phyloP scores from a whole-genome alignment of 768 basidiomycete genomes.

The Phaeotremella skinneri region DNA sequence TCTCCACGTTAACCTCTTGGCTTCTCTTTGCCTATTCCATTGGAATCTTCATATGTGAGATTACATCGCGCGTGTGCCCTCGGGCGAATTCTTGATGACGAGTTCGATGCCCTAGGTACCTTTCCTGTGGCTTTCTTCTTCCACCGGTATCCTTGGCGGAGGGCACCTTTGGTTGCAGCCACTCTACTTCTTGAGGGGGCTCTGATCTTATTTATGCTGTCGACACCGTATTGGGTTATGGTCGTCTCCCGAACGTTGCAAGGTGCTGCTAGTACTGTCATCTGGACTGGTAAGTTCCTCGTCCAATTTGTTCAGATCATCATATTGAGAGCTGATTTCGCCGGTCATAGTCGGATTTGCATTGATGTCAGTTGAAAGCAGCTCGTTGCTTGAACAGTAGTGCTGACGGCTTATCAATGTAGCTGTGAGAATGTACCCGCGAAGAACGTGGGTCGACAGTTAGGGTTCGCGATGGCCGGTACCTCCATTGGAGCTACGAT shows the following conservation, averaged over 20 bases:
- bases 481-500: conserved; percentile 37
- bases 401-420: background rate
- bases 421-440: conserved; percentile 40
- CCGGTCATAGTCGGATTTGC: conserved; percentile 17
- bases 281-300: conserved; percentile 27
- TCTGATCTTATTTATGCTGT: conserved; percentile 38
- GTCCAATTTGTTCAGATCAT: background rate
- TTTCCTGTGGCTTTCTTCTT: conserved; percentile 37
- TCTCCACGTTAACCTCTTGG: conserved; percentile 38
- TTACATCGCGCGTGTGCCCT: background rate
- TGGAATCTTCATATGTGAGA: conserved; percentile 39
- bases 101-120: conserved; percentile 14
- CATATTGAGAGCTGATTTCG: background rate
- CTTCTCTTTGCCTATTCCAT: conserved; percentile 38
- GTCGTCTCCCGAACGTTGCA: conserved; percentile 35
- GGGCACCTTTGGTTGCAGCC: conserved; percentile 31
- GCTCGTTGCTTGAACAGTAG: background rate
- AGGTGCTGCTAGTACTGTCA: conserved; percentile 31
- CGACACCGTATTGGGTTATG: conserved; percentile 39
- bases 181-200: conserved; percentile 29
- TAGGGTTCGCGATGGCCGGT: conserved; percentile 44
- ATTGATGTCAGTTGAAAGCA: conserved; percentile 15
- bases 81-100: background rate
- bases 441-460: conserved; percentile 38
- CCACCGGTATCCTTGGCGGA: conserved; percentile 29